Evolutionary conservation across 352 stramenopile genomes (phyloP).

Genomic region (Globisporangium takayamanum): DNA sequence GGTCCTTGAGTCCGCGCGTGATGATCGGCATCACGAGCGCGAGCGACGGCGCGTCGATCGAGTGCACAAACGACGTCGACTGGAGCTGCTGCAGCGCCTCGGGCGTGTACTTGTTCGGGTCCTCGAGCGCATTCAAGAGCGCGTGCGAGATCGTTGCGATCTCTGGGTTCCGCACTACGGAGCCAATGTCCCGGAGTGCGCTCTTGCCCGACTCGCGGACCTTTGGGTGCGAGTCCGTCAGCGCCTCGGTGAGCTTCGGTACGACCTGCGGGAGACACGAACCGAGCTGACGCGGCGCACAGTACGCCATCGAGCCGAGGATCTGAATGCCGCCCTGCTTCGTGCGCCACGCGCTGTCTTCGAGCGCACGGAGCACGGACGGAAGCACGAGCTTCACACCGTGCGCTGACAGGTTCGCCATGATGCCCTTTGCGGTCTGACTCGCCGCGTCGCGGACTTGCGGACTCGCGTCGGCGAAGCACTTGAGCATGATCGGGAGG

Average conservation of each 20-base stretch:
- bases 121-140: slow-evolving; percentile 94
- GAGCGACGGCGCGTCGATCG: slow-evolving; percentile 98
- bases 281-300: slow-evolving; percentile 97
- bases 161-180: slow-evolving; percentile 98
- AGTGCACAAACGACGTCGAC: slow-evolving; percentile 98
- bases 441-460: slow-evolving; percentile 95
- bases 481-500: slow-evolving; percentile 97
- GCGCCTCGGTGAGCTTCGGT: slow-evolving; percentile 95
- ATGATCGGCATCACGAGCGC: slow-evolving; percentile 99
- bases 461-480: slow-evolving; percentile 94
- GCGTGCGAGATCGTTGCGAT: slow-evolving; percentile 93
- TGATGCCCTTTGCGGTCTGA: slow-evolving; percentile 94
- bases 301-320: slow-evolving; percentile 95
- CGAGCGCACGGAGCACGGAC: slow-evolving; percentile 93
- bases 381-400: slow-evolving; percentile 99
- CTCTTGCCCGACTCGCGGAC: slow-evolving; percentile 95
- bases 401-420: slow-evolving; percentile 97
- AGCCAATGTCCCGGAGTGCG: slow-evolving; percentile 95
- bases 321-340: slow-evolving; percentile 98
- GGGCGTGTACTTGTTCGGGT: slow-evolving; percentile 90
- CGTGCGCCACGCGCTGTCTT: slow-evolving; percentile 94
- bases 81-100: slow-evolving; percentile 96
- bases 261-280: slow-evolving; percentile 98
- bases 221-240: slow-evolving; percentile 98
- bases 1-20: slow-evolving; percentile 96